Evolutionary conservation across 768 basidiomycete species (phyloP).

Genomic region (Termitomyces sp.): DNA sequence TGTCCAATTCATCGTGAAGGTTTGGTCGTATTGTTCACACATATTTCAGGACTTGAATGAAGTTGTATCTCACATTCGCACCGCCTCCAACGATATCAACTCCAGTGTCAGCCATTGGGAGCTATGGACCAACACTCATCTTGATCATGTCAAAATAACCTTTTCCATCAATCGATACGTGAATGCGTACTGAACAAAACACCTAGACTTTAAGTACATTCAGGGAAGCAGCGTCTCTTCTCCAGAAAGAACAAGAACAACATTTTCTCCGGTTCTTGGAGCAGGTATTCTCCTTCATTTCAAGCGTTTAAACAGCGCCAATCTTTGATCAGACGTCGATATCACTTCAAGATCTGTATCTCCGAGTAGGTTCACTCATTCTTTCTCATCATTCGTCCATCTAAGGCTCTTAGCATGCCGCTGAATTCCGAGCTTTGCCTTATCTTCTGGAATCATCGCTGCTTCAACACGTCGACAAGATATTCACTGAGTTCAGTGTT

Average conservation of each 20-base stretch:
- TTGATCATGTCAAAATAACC: conserved; percentile 1
- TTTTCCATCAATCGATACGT: background rate
- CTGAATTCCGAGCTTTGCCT: conserved; percentile 1
- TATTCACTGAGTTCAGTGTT: conserved; percentile 2
- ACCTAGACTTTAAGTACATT: conserved; percentile 5
- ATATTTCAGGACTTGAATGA: conserved; percentile 12
- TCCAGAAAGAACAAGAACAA: conserved; percentile 3
- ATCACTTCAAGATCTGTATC: conserved; percentile 7
- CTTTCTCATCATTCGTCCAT: background rate
- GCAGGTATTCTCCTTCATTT: conserved; percentile 2
- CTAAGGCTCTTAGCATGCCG: conserved; percentile 3
- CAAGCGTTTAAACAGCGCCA: background rate
- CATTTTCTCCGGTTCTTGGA: background rate
- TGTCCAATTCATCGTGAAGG: background rate
- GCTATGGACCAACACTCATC: background rate
- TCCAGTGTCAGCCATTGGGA: background rate
- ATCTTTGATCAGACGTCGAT: conserved; percentile 1
- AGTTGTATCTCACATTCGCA: conserved; percentile 6
- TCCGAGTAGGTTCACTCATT: background rate
- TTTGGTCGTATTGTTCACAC: background rate
- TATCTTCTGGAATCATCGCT: background rate
- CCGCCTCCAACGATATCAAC: conserved; percentile 1
- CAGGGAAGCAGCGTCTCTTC: background rate
- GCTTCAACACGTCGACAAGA: conserved; percentile 1
- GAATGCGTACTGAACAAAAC: background rate